These are phyloP conservation scores for Encephalitozoon romaleae DNA, from an alignment of 371 early-diverging fungal species.

Conservation along the genomic window DNA sequence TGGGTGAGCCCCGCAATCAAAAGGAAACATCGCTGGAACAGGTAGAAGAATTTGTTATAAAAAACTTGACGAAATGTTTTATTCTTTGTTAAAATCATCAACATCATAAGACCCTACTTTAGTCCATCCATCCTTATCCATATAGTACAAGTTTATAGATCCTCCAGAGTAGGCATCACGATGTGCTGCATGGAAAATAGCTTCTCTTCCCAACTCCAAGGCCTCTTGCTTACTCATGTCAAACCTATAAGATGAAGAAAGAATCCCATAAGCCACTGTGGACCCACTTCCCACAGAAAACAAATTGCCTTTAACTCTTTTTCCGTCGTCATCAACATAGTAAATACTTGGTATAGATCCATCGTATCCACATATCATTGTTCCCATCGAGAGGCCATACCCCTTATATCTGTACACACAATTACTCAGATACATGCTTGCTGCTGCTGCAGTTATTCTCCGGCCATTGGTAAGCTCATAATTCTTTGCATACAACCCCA, in stretches of 20 bases:
- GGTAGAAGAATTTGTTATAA: background rate
- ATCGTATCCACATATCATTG: constrained; percentile 99
- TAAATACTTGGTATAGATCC: constrained; percentile 85
- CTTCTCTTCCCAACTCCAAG: constrained; percentile 78
- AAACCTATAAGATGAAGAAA: constrained; percentile 77
- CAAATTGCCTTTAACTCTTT: constrained; percentile 71
- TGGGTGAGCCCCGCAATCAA: background rate
- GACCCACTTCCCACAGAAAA: constrained; percentile 95
- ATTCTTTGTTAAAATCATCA: constrained; percentile 48
- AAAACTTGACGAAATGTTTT: background rate
- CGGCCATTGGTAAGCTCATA: constrained; percentile 92
- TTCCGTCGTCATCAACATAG: constrained; percentile 94
- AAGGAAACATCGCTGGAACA: too few species aligned
- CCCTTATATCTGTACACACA: constrained; percentile 93
- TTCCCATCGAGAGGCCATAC: constrained; percentile 96
- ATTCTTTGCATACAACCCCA: constrained; percentile 78
- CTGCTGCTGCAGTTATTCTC: constrained; percentile 93
- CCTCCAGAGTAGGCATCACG: constrained; percentile 98
- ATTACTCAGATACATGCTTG: constrained; percentile 84
- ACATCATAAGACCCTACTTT: constrained; percentile 60
- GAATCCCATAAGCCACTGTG: constrained; percentile 84
- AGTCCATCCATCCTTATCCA: constrained; percentile 59
- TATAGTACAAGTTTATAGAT: constrained; percentile 67
- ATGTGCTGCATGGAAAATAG: constrained; percentile 94
- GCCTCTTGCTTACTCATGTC: constrained; percentile 84